These are phyloP conservation scores for Venturia nashicola DNA, from an alignment of 2,329 filamentous ascomycete species.

Conservation along the genomic window DNA sequence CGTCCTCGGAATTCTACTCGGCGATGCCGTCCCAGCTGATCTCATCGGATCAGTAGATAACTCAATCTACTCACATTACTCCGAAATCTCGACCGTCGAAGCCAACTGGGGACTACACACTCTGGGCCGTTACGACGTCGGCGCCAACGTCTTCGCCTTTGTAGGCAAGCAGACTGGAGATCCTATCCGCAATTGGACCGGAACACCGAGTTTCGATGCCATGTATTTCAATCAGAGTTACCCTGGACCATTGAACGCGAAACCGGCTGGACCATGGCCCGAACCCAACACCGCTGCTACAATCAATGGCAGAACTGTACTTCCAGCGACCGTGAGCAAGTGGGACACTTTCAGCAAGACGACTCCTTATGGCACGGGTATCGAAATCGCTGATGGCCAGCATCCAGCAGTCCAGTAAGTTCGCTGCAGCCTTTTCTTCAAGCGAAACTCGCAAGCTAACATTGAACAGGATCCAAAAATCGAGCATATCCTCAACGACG, in stretches of 20 bases:
- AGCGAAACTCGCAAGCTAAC: not conserved
- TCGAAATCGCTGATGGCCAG: conserved; percentile 23
- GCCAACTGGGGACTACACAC: conserved; percentile 34
- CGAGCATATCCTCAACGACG: not conserved
- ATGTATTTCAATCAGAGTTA: conserved; percentile 3
- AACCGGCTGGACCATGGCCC: conserved; percentile 12
- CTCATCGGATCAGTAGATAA: conserved; percentile 56
- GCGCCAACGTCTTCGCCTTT: conserved; percentile 31
- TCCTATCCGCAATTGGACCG: not conserved
- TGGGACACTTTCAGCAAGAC: conserved; percentile 12
- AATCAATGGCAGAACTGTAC: not conserved
- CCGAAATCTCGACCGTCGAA: conserved; percentile 30
- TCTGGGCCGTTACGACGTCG: conserved; percentile 34
- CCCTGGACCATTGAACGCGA: not conserved
- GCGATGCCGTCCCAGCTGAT: conserved; percentile 55
- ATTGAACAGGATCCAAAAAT: not conserved
- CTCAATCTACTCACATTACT: conserved; percentile 42
- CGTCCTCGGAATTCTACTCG: conserved; percentile 59
- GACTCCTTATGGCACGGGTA: conserved; percentile 18
- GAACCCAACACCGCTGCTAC: conserved; percentile 2
- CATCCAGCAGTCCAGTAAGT: conserved; percentile 20
- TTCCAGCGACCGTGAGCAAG: conserved; percentile 12
- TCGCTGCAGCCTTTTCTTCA: not conserved
- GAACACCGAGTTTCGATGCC: conserved; percentile 14
- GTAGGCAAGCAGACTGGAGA: conserved; percentile 24